Base-by-base conservation (phyloP, 73 alveolate species). In the Tetrahymena malaccensis region DNA sequence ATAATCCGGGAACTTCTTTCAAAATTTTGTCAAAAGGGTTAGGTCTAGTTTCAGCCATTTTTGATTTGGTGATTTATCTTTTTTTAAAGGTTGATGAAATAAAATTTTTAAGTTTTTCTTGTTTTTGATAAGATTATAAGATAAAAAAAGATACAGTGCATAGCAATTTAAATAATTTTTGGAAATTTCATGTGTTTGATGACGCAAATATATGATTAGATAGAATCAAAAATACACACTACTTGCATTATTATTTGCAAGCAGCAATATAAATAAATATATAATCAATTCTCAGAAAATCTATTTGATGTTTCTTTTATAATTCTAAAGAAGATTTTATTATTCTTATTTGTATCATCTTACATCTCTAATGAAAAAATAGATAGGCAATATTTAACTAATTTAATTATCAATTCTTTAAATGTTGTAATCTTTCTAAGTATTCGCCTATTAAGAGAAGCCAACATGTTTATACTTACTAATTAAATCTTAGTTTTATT, bases 1-100 rank as follows among this genome's bases (percentile, higher is more conserved):
- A 1, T 38, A 34, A 50, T 43, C 94, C 94, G 13, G 56, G 93
- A 85, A 83, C 96, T 93, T 35, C 89, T 89, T 19, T 96, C 97
- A 33, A 94, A 70, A 70, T 70, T 31, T 70, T 70, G 19, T 70
- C 89, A 33, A 27, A 70, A 31, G 89, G 89, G 37, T 70, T 70
- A 70, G 89, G 34, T 70, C 89, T 70, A 70, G 40, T 70, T 31
- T 70, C 89, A 70, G 89, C 89, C 89, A 70, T 70, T 70, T 70
- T 70, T 27, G 37, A 27, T 27, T 70, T 70, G 89, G 34, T 27
- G 0, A 40, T 40, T 40, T 35, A 16, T 57, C 85, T 57, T 4
- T 70, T 70, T 70, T 70, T n/a, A 58, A 50, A 50, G 31, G 83
- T 70, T 70, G 89, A 70, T 27, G 89, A 31, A 70, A 70, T n/a